phyloP scores from a whole-genome alignment of 2,329 filamentous ascomycete genomes.

The Paracamarosporium sp. region DNA sequence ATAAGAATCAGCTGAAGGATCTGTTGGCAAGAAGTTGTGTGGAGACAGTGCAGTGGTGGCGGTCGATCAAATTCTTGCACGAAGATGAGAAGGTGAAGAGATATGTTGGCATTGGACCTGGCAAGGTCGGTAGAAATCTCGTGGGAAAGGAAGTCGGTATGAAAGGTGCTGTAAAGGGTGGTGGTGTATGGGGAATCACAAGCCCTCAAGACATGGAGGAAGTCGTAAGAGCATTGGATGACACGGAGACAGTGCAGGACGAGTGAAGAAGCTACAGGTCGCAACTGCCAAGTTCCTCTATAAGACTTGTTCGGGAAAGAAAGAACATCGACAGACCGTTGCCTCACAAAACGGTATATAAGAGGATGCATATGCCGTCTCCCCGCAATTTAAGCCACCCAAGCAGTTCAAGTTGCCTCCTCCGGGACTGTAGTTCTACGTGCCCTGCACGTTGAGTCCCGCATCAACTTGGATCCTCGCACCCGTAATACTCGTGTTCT shows the following conservation, averaged over 20 bases:
- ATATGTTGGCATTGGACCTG: slow-evolving; percentile 92
- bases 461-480: slow-evolving; percentile 53
- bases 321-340: neutral
- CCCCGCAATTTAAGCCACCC: too few relatives aligned
- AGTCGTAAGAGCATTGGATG: slow-evolving; percentile 54
- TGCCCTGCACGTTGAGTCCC: slow-evolving; percentile 40
- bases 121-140: slow-evolving; percentile 90
- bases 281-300: neutral
- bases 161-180: slow-evolving; percentile 81
- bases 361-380: neutral
- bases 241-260: slow-evolving; percentile 51
- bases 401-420: too few relatives aligned
- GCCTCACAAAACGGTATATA: neutral
- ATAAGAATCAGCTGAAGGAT: slow-evolving; percentile 76
- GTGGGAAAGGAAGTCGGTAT: slow-evolving; percentile 96
- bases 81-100: slow-evolving; percentile 80
- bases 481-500: slow-evolving; percentile 60
- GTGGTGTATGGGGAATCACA: slow-evolving; percentile 90
- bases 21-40: slow-evolving; percentile 80
- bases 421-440: neutral
- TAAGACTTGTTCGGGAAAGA: neutral
- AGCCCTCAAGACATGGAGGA: slow-evolving; percentile 65
- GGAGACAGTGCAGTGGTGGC: slow-evolving; percentile 96
- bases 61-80: slow-evolving; percentile 88
- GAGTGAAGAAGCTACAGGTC: slow-evolving; percentile 27